phyloP scores from a whole-genome alignment of 73 alveolate genomes.

The Durusdinium trenchii region DNA sequence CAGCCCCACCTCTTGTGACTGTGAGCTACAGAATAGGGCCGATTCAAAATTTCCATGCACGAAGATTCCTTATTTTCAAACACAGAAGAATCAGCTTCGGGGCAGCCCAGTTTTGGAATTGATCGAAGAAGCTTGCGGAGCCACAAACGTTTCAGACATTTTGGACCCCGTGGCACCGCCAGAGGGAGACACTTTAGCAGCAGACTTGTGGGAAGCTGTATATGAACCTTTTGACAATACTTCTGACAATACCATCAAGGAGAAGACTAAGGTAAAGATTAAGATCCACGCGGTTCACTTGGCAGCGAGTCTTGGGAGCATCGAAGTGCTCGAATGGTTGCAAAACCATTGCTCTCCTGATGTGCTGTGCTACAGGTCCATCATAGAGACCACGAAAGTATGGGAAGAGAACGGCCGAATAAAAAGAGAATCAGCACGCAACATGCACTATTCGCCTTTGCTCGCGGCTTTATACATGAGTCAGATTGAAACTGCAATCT shows the following conservation, averaged over 20 bases:
- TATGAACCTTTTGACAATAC: conserved; percentile 5
- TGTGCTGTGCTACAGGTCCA: conserved; percentile 9
- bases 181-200: conserved; percentile 5
- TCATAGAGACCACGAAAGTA: background rate
- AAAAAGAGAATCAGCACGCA: background rate
- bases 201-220: conserved; percentile 67
- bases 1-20: too few species aligned
- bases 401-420: background rate
- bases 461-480: background rate
- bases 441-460: background rate
- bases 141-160: background rate
- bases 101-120: conserved; percentile 33
- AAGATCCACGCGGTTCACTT: conserved; percentile 38
- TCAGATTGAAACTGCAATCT: conserved; percentile 6
- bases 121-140: conserved; percentile 56
- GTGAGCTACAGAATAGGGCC: too few species aligned
- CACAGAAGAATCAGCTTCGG: conserved; percentile 17
- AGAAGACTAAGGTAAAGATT: too few species aligned
- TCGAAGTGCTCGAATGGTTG: background rate
- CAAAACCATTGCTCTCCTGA: conserved; percentile 32
- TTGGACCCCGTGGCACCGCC: conserved; percentile 35
- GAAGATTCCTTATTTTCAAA: too few species aligned
- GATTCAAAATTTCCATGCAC: too few species aligned
- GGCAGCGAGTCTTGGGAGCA: conserved; percentile 36
- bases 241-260: background rate